Conservation (phyloP, 495 filamentous ascomycete species). For the Jackrogersella minutella region DNA sequence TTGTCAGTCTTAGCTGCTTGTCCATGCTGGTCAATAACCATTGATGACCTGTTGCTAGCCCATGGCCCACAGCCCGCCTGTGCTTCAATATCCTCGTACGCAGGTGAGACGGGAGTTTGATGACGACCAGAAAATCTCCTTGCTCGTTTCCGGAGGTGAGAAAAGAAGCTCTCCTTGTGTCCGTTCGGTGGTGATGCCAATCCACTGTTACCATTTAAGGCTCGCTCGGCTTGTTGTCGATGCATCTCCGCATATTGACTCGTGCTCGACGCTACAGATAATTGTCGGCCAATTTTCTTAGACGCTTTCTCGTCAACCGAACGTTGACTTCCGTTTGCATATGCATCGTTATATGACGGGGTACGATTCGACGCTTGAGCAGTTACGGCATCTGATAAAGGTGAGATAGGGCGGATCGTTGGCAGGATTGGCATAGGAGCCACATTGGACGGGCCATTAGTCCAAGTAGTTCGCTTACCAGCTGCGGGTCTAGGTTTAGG, state of each 20-base stretch:
- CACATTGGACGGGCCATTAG: constrained; percentile 77
- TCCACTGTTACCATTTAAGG: constrained; percentile 81
- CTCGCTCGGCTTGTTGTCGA: constrained; percentile 88
- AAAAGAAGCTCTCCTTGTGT: constrained; percentile 96
- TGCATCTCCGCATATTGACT: constrained; percentile 89
- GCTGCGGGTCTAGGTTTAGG: constrained; percentile 67
- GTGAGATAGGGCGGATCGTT: constrained; percentile 93
- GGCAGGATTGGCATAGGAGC: constrained; percentile 98
- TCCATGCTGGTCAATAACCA: constrained; percentile 73
- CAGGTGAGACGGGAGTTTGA: constrained; percentile 75
- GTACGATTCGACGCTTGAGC: constrained; percentile 74
- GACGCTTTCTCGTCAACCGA: constrained; percentile 70
- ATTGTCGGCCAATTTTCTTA: constrained; percentile 95
- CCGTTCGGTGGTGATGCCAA: constrained; percentile 69
- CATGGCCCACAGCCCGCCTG: constrained; percentile 91
- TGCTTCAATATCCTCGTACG: constrained; percentile 78
- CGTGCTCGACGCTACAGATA: constrained; percentile 93
- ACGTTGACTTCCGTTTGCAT: constrained; percentile 42
- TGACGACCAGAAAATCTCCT: constrained; percentile 91
- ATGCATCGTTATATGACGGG: constrained; percentile 59
- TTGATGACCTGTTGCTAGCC: constrained; percentile 82
- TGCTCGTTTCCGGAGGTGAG: constrained; percentile 93
- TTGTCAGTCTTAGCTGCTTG: constrained; percentile 67
- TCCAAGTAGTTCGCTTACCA: constrained; percentile 86
- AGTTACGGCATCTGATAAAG: constrained; percentile 88